Percentiles rank a stretch among this genome's conserved stretches.
These are phyloP conservation scores for Penicillium robsamsonii DNA, from an alignment of 495 filamentous ascomycete species.

Conservation along the genomic window DNA sequence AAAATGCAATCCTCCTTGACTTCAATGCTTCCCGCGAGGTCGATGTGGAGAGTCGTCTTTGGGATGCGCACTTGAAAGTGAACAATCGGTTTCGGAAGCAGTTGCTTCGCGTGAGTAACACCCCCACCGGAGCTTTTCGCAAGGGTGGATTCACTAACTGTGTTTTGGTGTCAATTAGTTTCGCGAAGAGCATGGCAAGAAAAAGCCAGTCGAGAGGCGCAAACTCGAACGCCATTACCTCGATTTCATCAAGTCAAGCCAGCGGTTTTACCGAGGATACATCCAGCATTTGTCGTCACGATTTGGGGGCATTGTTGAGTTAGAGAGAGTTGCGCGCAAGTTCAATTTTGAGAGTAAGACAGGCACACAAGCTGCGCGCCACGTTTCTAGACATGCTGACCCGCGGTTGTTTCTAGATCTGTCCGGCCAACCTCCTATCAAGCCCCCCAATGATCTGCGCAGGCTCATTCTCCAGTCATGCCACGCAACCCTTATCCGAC, in stretches of 20 bases:
- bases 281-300: slow-evolving; percentile 74
- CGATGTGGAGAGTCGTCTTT: slow-evolving; percentile 67
- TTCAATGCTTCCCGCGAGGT: slow-evolving; percentile 63
- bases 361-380: not conserved
- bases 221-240: slow-evolving; percentile 78
- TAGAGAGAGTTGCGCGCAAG: slow-evolving; percentile 67
- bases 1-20: slow-evolving; percentile 70
- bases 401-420: slow-evolving; percentile 36
- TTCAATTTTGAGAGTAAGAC: slow-evolving; percentile 60
- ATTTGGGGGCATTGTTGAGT: slow-evolving; percentile 67
- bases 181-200: slow-evolving; percentile 53
- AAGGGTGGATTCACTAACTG: slow-evolving; percentile 16
- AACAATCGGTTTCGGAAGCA: slow-evolving; percentile 73
- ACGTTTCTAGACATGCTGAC: slow-evolving; percentile 29
- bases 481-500: slow-evolving; percentile 76
- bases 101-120: slow-evolving; percentile 47
- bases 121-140: not conserved
- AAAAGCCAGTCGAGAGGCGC: slow-evolving; percentile 70
- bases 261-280: slow-evolving; percentile 82
- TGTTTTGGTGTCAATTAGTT: slow-evolving; percentile 37
- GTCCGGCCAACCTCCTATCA: slow-evolving; percentile 34
- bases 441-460: slow-evolving; percentile 49
- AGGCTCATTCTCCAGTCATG: slow-evolving; percentile 67
- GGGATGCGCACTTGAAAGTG: slow-evolving; percentile 74
- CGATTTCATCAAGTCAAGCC: slow-evolving; percentile 79